phyloP scores from a whole-genome alignment of 192 early-diverging fungal species.

The Lobosporangium transversale region DNA sequence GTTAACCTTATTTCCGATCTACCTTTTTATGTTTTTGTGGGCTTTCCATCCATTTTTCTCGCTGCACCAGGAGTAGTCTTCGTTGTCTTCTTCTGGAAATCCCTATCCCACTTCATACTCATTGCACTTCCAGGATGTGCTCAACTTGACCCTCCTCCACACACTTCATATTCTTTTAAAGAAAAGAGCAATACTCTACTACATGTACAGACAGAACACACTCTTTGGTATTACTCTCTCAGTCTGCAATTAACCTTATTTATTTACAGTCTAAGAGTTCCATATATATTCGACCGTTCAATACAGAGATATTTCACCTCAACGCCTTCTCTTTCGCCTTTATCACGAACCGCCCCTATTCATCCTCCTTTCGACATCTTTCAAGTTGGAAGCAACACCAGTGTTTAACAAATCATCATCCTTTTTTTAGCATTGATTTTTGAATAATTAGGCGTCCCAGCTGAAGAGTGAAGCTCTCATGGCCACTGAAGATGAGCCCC shows the following conservation, averaged over 20 bases:
- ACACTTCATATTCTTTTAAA: neutral
- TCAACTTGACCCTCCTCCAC: too few species aligned
- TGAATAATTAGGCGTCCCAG: neutral
- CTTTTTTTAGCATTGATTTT: neutral
- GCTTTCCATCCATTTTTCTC: neutral
- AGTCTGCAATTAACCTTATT: too few species aligned
- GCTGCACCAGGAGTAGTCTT: neutral
- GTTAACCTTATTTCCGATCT: too few species aligned
- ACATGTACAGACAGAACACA: neutral
- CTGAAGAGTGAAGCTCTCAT: constrained; percentile 12
- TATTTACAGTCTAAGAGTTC: too few species aligned
- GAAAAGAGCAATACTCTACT: neutral
- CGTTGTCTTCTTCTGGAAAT: neutral
- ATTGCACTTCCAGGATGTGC: neutral
- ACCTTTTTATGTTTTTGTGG: too few species aligned
- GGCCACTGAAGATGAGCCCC: constrained; percentile 31
- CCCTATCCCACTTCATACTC: neutral
- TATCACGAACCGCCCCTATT: neutral
- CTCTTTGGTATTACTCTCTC: too few species aligned
- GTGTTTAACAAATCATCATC: neutral
- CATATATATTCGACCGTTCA: too few species aligned
- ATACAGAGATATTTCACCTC: neutral
- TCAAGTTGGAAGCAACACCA: neutral
- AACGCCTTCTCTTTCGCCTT: neutral
- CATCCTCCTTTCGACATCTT: neutral